These are phyloP conservation scores for Xenoacremonium recifei DNA, from an alignment of 2,329 filamentous ascomycete genomes.

Conservation along the genomic window DNA sequence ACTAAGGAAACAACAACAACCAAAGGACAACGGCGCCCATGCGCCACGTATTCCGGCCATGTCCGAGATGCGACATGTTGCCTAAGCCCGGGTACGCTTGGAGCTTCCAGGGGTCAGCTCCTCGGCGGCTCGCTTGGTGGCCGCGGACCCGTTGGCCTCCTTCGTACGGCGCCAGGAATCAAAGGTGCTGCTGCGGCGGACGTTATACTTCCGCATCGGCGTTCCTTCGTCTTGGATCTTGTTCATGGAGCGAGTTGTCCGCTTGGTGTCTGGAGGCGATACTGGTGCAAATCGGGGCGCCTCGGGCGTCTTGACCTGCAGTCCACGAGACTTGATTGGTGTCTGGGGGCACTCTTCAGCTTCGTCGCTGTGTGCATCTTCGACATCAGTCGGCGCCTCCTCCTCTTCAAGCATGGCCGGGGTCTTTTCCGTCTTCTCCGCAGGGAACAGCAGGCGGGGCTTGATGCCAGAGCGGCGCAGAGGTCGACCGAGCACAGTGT, in stretches of 20 bases:
- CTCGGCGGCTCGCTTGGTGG: conserved; percentile 41
- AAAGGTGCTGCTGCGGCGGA: conserved; percentile 55
- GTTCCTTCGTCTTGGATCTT: conserved; percentile 45
- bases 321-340: conserved; percentile 34
- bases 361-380: conserved; percentile 39
- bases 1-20: background rate
- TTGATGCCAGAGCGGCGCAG: conserved; percentile 69
- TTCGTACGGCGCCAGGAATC: conserved; percentile 69
- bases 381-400: conserved; percentile 59
- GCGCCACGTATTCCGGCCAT: background rate
- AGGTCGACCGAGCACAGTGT: conserved; percentile 39
- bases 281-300: conserved; percentile 55
- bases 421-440: conserved; percentile 44
- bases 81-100: conserved; percentile 37
- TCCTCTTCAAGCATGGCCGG: conserved; percentile 52
- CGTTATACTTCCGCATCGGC: conserved; percentile 35
- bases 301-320: conserved; percentile 46
- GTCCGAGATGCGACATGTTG: background rate
- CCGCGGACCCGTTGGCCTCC: conserved; percentile 46
- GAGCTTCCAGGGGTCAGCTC: conserved; percentile 27
- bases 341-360: conserved; percentile 28
- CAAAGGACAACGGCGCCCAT: too few species aligned
- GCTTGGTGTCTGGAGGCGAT: conserved; percentile 62
- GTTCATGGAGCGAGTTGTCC: conserved; percentile 56
- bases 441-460: conserved; percentile 69